Percentiles rank a stretch among this genome's conserved stretches.
Conservation (phyloP, 768 basidiomycete species). For the Tricholoma hemisulphureum region DNA sequence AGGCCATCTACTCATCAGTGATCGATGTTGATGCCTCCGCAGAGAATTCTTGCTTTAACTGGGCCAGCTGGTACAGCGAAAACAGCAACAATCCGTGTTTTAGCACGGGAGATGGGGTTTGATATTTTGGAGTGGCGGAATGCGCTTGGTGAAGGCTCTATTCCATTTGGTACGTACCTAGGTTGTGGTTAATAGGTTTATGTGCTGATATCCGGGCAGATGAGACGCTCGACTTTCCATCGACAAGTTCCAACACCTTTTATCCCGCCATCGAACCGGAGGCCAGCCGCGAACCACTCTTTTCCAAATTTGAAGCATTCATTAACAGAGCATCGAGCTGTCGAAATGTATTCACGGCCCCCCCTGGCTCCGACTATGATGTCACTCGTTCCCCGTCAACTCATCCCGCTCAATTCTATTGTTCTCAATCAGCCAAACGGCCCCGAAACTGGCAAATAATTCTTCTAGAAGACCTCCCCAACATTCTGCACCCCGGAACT, state of each 20-base stretch:
- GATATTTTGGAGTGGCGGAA: constrained; percentile 89
- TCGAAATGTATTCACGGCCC: constrained; percentile 45
- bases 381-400: constrained; percentile 10
- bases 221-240: neutral
- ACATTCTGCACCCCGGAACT: constrained; percentile 73
- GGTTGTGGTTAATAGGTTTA: neutral
- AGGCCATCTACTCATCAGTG: constrained; percentile 8
- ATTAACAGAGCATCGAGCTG: constrained; percentile 67
- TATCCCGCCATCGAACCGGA: constrained; percentile 10
- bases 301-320: constrained; percentile 75
- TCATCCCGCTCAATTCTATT: constrained; percentile 1
- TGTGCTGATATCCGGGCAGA: neutral
- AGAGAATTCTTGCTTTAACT: constrained; percentile 83
- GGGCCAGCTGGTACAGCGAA: constrained; percentile 92
- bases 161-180: constrained; percentile 18
- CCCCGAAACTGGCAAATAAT: constrained; percentile 55
- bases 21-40: neutral
- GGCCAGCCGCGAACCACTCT: constrained; percentile 44
- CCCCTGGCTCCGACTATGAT: constrained; percentile 5
- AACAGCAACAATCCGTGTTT: constrained; percentile 77
- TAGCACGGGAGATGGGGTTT: constrained; percentile 71
- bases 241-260: neutral
- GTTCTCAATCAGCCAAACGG: constrained; percentile 2
- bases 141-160: constrained; percentile 50
- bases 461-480: constrained; percentile 88